phyloP scores from a whole-genome alignment of 192 early-diverging fungal species.

The Gigaspora rosea region DNA sequence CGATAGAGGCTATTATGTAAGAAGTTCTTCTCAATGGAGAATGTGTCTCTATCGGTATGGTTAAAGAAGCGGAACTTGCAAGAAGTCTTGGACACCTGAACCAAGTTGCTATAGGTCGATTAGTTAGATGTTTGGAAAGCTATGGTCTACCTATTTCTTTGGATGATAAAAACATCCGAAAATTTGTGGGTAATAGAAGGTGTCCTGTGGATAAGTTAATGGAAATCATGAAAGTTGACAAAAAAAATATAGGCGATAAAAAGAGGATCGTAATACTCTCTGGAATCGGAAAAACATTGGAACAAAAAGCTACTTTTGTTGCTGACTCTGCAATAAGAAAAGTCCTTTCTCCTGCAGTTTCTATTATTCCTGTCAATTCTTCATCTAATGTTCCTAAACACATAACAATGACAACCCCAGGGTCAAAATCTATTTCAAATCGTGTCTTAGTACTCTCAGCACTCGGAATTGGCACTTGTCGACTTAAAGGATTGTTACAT shows the following conservation, averaged over 20 bases:
- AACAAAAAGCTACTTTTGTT: slow-evolving; percentile 81
- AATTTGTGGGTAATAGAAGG: slow-evolving; percentile 58
- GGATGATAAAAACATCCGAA: slow-evolving; percentile 75
- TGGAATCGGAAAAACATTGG: slow-evolving; percentile 81
- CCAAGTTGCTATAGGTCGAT: slow-evolving; percentile 83
- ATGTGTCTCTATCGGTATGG: slow-evolving; percentile 93
- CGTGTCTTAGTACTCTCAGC: slow-evolving; percentile 91
- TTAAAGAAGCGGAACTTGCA: slow-evolving; percentile 92
- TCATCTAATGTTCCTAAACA: slow-evolving; percentile 32
- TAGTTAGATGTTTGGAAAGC: slow-evolving; percentile 77
- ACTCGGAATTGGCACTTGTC: slow-evolving; percentile 77
- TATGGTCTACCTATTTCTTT: slow-evolving; percentile 87
- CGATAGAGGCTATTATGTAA: slow-evolving; percentile 89
- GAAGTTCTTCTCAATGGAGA: slow-evolving; percentile 94
- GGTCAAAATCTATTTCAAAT: slow-evolving; percentile 98
- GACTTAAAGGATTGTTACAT: slow-evolving; percentile 84
- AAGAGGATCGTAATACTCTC: slow-evolving; percentile 89
- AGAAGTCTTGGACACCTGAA: slow-evolving; percentile 84
- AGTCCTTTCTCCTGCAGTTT: slow-evolving; percentile 75
- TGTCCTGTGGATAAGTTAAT: slow-evolving; percentile 83
- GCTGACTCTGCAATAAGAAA: slow-evolving; percentile 83
- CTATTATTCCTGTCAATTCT: slow-evolving; percentile 62
- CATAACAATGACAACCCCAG: slow-evolving; percentile 76
- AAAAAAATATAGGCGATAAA: slow-evolving; percentile 91
- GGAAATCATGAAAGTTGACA: slow-evolving; percentile 93